Base-by-base conservation (phyloP, 441 rosid genomes). In the Populus hybrid region DNA sequence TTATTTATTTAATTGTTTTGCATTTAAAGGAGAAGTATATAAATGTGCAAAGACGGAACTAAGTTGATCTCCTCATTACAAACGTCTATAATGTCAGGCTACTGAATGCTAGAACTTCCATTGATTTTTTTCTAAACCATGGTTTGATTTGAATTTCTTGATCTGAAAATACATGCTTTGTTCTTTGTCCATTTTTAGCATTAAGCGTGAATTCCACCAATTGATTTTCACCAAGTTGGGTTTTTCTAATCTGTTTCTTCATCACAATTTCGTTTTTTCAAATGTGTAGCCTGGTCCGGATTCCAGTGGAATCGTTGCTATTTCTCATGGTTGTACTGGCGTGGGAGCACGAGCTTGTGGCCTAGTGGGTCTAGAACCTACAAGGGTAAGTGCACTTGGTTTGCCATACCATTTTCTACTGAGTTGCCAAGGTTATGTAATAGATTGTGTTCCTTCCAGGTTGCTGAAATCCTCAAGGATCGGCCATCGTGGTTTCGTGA, bases 281-380 rank as follows among this genome's bases (percentile, higher is more conserved):
- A 75, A 28, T 81, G 80, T 81, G 84, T 85, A 96, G 99, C 99
- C 98, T 96, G 99, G 99, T 96, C 98, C 99, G 98, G 98, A 96
- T 94, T 96, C 99, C 97, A 89, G 91, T 89, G 98, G 99, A 94
- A 96, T 96, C 97, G 83, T 96, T 83, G 95, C 98, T 88, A 96
- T 96, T 94, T 96, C 98, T 85, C 97, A 96, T 90, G 95, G 97
- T 94, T 90, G 98, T 91, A 50, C 93, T 88, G 99, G 99, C 67
- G 98, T 96, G 90, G 99, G 98, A 88, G 99, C 99, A 83, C 97
- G 99, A 77, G 99, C 99, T 83, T 95, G 99, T 16, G 99, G 99
- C 91, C 94, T 95, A 53, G 99, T 95, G 78, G 97, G 99, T 89
- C 92, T 95, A 21, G 99, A 95, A 81, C 99, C 99, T 84, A 92